Evolutionary conservation across 2,329 filamentous ascomycete genomes (phyloP), one percentile per base, ranked within the genome.

Genomic region (Pseudogymnoascus sp.): DNA sequence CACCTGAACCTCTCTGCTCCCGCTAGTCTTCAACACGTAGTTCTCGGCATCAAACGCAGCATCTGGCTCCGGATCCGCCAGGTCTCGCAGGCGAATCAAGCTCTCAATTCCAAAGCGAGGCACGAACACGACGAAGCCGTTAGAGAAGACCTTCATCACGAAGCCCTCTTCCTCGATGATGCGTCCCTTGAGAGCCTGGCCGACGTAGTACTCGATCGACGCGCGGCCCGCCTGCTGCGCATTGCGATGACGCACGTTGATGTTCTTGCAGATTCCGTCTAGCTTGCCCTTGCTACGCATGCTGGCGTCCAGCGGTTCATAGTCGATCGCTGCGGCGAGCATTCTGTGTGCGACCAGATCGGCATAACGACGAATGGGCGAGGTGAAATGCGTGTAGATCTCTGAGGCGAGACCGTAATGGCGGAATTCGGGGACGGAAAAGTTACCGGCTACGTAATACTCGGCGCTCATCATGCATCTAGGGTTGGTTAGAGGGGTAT

Each of bases 351-450:
- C 93, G 62, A 96, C 86, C 2, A 99, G 83, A 78, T 99, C 94
- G n/a, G 93, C 93, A 73, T 99, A 99, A 31, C 95, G 90, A 63
- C 94, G 89, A 73, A 99, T 99, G 3, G 94, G 95, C 3, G 90
- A 95, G 0, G 94, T 99, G 77, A 99, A 99, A 75, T 99, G 94
- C 1, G 94, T 99, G 79, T 99, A 99, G 73, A 99, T 99, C 71
- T 95, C 90, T 3, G 89, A 92, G 0, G 95, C 95, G 36, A 99
- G 86, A 68, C 94, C 94, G 75, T 99, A 99, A 77, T 99, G 95
- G 60, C 91, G 86, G 82, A 96, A 99, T 73, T 97, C 94, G 0
- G 91, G 88, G 73, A 94, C 93, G 0, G 92, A 86, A 73, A 97
- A 92, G 5, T 92, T 92, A 64, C 94, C 94, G 0, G 93, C 90